These are phyloP conservation scores for Annona squamosa DNA, from an alignment of 164 flowering plant genomes.

Conservation along the genomic window DNA sequence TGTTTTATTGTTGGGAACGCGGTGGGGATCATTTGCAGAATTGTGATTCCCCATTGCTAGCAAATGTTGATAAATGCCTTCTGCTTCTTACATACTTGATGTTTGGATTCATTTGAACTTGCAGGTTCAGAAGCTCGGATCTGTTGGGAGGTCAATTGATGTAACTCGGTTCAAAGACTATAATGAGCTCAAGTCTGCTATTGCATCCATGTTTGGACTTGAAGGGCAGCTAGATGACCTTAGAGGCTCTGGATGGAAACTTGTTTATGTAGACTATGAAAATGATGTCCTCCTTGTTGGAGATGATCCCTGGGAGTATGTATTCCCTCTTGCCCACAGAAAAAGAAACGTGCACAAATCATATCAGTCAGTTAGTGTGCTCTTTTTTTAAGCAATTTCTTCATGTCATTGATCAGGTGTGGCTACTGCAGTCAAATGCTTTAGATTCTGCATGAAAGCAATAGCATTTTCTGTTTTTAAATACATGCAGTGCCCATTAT, in stretches of 20 bases:
- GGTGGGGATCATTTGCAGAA: no score
- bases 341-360: no score
- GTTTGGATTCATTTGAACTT: slow-evolving; percentile 1
- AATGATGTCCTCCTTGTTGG: slow-evolving; percentile 96
- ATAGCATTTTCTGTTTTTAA: no score
- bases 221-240: slow-evolving; percentile 73
- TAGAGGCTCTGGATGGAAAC: slow-evolving; percentile 75
- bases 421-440: no score
- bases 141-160: slow-evolving; percentile 97
- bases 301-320: slow-evolving; percentile 99
- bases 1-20: no score
- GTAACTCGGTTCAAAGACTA: slow-evolving; percentile 71
- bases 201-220: slow-evolving; percentile 90
- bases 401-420: no score
- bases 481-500: no score
- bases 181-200: slow-evolving; percentile 65
- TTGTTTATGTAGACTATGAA: slow-evolving; percentile 92
- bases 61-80: no score
- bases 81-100: neutral
- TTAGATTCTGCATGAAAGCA: no score
- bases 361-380: no score
- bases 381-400: no score
- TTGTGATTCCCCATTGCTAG: no score
- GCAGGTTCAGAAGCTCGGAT: slow-evolving; percentile 96
- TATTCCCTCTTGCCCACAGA: neutral